Conservation (phyloP, 2,329 filamentous ascomycete genomes). For the Neonectria sp. region DNA sequence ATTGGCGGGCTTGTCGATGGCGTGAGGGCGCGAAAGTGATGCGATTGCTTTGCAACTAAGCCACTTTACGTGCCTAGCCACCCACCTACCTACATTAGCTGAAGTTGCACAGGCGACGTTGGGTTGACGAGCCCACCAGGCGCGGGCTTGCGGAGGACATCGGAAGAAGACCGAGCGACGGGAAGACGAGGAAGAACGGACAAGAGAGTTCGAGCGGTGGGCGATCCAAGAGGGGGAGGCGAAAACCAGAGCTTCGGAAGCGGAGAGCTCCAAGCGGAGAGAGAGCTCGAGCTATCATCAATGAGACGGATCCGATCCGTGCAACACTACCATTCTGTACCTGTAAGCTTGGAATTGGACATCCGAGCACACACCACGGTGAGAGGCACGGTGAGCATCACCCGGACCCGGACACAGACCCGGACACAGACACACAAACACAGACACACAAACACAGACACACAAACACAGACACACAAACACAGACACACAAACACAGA, state of each 20-base stretch:
- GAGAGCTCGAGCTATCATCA: not conserved
- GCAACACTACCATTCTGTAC: not conserved
- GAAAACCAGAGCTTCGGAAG: not conserved
- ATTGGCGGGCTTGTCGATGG: slow-evolving; percentile 14
- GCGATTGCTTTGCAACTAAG: not conserved
- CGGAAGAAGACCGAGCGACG: slow-evolving; percentile 31
- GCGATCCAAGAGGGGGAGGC: slow-evolving; percentile 14
- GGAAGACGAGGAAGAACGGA: not conserved
- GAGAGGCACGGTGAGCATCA: not conserved
- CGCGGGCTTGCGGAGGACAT: slow-evolving; percentile 14
- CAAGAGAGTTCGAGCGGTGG: slow-evolving; percentile 25
- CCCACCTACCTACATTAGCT: not conserved
- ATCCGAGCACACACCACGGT: not conserved
- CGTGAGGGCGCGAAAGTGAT: slow-evolving; percentile 10
- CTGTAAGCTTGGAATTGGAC: not conserved
- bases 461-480: not conserved
- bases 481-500: no score
- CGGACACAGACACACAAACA: not conserved
- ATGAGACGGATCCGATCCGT: not conserved
- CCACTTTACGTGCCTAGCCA: no score
- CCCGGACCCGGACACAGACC: not conserved
- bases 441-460: not conserved
- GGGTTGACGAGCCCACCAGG: not conserved
- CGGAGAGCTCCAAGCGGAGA: not conserved
- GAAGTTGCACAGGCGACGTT: not conserved